Evolutionary conservation across 2,329 filamentous ascomycete species (phyloP), one percentile per base, ranked within the genome.

Genomic region (Aureobasidium mangrovei): DNA sequence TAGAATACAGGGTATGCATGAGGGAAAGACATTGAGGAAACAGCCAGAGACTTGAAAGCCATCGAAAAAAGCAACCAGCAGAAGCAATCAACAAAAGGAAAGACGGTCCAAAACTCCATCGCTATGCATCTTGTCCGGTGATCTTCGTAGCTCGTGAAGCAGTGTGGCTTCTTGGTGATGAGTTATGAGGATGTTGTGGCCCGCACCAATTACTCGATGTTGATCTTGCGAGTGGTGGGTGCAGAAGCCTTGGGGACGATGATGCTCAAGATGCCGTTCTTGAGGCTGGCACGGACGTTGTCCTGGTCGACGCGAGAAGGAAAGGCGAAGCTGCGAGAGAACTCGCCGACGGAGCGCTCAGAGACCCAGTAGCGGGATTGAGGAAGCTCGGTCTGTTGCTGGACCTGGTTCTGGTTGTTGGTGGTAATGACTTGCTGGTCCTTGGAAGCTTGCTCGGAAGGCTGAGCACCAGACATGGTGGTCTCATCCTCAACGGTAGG

Each of bases 291-390:
- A 68, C 76, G 80, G 61, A 83, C 80, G n/a, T 67, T 71, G 32
- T 83, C 79, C 63, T 82, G 79, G 59, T 82, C 74, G 48, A 84
- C 76, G 32, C 75, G 70, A 2, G 69, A 68, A 1, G 81, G 79
- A 72, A 84, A 83, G 56, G 68, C 72, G 67, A 84, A 83, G 45
- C 71, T 73, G 61, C 81, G 75, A 57, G 77, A 74, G 69, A 84
- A 84, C 53, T 78, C 74, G 59, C 81, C 81, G 9, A 81, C 70
- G 0, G 73, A 75, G 60, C 81, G 78, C 67, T 84, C 81, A 52
- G 71, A 75, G 53, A 81, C 73, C 87, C 86, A 91, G 77, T 83
- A 91, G 70, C 81, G 84, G 33, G 54, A 53, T 7, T 55, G 45
- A 44, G 58, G 58, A 44, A 60, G 45, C 38, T 58, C 29, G 3